Evolutionary conservation across 2,329 filamentous ascomycete genomes (phyloP).

Genomic region (Penicillium sp.): DNA sequence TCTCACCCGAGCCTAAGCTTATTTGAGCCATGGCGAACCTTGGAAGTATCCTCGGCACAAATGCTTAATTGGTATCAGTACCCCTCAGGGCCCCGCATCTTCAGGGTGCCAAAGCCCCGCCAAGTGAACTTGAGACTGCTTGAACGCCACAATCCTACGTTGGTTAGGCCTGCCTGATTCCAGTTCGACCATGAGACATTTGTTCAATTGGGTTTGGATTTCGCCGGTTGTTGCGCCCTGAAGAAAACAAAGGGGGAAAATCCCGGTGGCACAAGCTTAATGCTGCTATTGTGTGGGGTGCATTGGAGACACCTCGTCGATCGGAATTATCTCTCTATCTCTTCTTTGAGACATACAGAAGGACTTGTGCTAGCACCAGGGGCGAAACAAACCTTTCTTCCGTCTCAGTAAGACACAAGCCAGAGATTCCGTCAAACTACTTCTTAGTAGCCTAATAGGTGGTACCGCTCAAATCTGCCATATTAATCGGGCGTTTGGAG

Average conservation of each 20-base stretch:
- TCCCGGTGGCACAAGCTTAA: slow-evolving; percentile 12
- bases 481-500: too few relatives aligned
- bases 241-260: slow-evolving; percentile 9
- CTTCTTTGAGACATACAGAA: too few relatives aligned
- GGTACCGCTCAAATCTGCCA: too few relatives aligned
- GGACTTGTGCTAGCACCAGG: neutral
- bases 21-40: neutral
- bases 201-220: neutral
- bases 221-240: slow-evolving; percentile 2
- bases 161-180: neutral
- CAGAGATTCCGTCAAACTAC: neutral
- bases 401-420: neutral
- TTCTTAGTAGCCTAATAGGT: neutral
- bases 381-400: neutral
- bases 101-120: neutral
- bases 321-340: neutral
- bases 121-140: neutral
- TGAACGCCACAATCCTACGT: neutral
- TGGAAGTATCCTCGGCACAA: neutral
- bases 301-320: neutral
- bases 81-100: neutral
- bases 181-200: neutral
- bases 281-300: neutral
- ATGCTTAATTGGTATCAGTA: neutral
- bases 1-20: neutral